These are phyloP conservation scores for Candida suzukii DNA, from an alignment of 805 yeast genomes.

Conservation along the genomic window DNA sequence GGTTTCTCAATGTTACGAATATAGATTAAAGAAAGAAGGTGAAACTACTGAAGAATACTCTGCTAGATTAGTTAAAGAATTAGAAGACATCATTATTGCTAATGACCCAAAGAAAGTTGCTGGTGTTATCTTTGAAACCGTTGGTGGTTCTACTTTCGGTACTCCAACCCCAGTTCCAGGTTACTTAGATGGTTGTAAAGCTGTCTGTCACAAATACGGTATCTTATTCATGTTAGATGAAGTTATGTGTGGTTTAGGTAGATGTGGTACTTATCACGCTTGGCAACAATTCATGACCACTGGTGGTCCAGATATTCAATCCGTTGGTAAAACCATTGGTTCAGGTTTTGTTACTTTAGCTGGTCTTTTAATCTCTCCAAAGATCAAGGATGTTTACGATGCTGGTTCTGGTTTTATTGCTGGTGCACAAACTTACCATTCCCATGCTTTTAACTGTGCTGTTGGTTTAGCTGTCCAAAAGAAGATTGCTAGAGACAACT, in stretches of 20 bases:
- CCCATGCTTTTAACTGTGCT: conserved; percentile 40
- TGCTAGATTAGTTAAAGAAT: conserved; percentile 30
- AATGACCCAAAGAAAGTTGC: conserved; percentile 37
- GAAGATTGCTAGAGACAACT: conserved; percentile 29
- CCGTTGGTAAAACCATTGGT: conserved; percentile 46
- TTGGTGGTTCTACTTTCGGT: conserved; percentile 39
- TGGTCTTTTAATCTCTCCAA: conserved; percentile 37
- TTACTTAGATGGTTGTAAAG: conserved; percentile 38
- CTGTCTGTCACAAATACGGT: conserved; percentile 43
- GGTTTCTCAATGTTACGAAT: conserved; percentile 27
- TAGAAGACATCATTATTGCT: conserved; percentile 31
- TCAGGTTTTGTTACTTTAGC: conserved; percentile 46
- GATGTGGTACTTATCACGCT: conserved; percentile 41
- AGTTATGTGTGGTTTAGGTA: conserved; percentile 51
- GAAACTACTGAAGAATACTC: conserved; percentile 35
- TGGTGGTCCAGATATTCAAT: conserved; percentile 40
- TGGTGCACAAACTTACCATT: conserved; percentile 48
- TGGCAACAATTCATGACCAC: conserved; percentile 36
- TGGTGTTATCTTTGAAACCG: conserved; percentile 36
- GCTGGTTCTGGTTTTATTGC: conserved; percentile 32
- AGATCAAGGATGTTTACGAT: conserved; percentile 29
- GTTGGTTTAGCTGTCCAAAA: conserved; percentile 42
- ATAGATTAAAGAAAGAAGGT: conserved; percentile 20
- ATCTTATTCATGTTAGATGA: conserved; percentile 43
- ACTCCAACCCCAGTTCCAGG: conserved; percentile 36